A percentile compares a stretch with the other conserved stretches of the same genome.
Conservation (phyloP, 768 basidiomycete genomes). For the Asterophora lycoperdoides region DNA sequence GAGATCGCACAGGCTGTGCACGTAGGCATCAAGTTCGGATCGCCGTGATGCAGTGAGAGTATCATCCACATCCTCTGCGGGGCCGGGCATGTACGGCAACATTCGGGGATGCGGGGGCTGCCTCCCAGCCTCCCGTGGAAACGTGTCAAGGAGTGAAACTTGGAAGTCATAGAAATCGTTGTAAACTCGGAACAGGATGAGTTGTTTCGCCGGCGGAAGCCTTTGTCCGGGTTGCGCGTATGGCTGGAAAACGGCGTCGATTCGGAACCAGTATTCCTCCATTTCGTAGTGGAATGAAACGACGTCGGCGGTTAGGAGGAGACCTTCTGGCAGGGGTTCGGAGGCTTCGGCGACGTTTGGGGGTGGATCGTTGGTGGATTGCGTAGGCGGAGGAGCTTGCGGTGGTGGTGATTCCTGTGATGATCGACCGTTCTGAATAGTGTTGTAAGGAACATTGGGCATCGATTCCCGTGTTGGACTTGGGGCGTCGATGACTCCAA, state of each 20-base stretch:
- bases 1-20: conserved; percentile 73
- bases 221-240: conserved; percentile 57
- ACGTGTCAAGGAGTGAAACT: conserved; percentile 77
- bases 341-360: conserved; percentile 38
- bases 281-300: conserved; percentile 97
- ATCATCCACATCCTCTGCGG: conserved; percentile 79
- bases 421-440: conserved; percentile 17
- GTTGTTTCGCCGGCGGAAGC: conserved; percentile 66
- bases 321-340: conserved; percentile 69
- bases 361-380: conserved; percentile 17
- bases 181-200: conserved; percentile 92
- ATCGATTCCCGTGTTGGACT: conserved; percentile 32
- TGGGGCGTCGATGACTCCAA: conserved; percentile 80
- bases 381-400: conserved; percentile 27
- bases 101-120: conserved; percentile 63
- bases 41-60: conserved; percentile 75
- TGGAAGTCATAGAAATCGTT: conserved; percentile 99
- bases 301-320: conserved; percentile 82
- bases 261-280: conserved; percentile 96
- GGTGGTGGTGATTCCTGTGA: conserved; percentile 19
- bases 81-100: conserved; percentile 97
- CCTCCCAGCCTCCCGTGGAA: conserved; percentile 90
- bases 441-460: conserved; percentile 39
- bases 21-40: conserved; percentile 84
- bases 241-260: conserved; percentile 86